phyloP scores from a whole-genome alignment of 176 grass and related monocot genomes.

The Microstegium vimineum region DNA sequence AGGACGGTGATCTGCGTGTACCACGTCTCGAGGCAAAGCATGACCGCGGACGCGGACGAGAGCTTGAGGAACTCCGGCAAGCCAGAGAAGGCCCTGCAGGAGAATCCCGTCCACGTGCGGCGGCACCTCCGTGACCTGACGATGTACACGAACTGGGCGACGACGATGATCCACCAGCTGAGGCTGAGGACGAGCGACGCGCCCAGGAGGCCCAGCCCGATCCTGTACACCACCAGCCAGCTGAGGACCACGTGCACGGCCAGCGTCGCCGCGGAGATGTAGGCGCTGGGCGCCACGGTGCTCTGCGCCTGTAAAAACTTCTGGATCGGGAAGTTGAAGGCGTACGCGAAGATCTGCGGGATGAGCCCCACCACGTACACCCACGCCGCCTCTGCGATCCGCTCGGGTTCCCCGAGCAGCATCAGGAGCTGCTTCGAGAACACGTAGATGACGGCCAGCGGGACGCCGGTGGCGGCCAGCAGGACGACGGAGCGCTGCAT shows the following conservation, averaged over 20 bases:
- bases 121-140: conserved; percentile 36
- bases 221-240: conserved; percentile 38
- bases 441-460: background rate
- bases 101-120: conserved; percentile 60
- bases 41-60: conserved; percentile 57
- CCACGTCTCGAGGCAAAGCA: conserved; percentile 71
- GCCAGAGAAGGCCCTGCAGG: conserved; percentile 46
- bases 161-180: conserved; percentile 75
- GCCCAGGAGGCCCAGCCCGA: conserved; percentile 53
- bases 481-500: conserved; percentile 72
- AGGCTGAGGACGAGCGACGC: conserved; percentile 55
- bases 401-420: conserved; percentile 46
- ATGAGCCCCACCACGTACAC: conserved; percentile 69
- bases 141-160: conserved; percentile 58
- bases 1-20: conserved; percentile 60
- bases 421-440: conserved; percentile 35
- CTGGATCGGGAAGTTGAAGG: conserved; percentile 65
- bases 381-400: conserved; percentile 55
- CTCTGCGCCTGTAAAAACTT: conserved; percentile 81
- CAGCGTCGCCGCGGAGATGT: conserved; percentile 42
- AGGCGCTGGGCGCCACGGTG: conserved; percentile 69
- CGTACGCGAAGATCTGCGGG: conserved; percentile 82
- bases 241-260: conserved; percentile 34
- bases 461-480: conserved; percentile 10
- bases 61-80: conserved; percentile 48